Evolutionary conservation across 805 yeast species (phyloP).

Genomic region (Kuraishia ogatae): DNA sequence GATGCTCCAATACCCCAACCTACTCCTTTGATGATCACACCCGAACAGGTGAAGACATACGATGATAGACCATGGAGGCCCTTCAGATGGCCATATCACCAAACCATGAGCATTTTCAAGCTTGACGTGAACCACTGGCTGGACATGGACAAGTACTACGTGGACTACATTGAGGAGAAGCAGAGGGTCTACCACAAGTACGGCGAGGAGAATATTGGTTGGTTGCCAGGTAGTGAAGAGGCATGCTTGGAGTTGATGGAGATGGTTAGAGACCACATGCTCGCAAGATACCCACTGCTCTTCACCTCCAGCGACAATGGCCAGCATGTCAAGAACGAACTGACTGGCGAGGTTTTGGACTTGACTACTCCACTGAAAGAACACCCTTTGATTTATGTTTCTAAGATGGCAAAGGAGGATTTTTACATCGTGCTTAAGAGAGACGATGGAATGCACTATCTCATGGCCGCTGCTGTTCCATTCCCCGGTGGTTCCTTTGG

Average conservation of each 20-base stretch:
- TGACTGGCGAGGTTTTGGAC: slow-evolving; percentile 56
- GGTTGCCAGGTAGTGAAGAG: slow-evolving; percentile 57
- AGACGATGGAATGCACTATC: slow-evolving; percentile 49
- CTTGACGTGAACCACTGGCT: slow-evolving; percentile 71
- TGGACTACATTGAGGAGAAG: slow-evolving; percentile 58
- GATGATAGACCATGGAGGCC: slow-evolving; percentile 81
- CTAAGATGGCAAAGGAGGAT: slow-evolving; percentile 71
- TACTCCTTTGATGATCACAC: slow-evolving; percentile 53
- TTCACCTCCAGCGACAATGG: slow-evolving; percentile 45
- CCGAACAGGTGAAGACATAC: slow-evolving; percentile 54
- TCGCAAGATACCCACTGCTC: slow-evolving; percentile 52
- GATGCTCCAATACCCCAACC: slow-evolving; percentile 33
- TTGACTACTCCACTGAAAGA: slow-evolving; percentile 51
- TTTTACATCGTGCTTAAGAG: slow-evolving; percentile 55
- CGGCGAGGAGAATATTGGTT: slow-evolving; percentile 54
- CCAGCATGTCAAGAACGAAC: slow-evolving; percentile 44
- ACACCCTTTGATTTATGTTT: slow-evolving; percentile 53
- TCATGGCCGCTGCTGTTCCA: slow-evolving; percentile 69
- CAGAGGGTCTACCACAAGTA: slow-evolving; percentile 46
- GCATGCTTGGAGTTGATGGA: slow-evolving; percentile 59
- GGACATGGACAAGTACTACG: slow-evolving; percentile 71
- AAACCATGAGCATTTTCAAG: slow-evolving; percentile 67
- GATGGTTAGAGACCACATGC: slow-evolving; percentile 49
- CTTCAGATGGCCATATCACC: slow-evolving; percentile 74
- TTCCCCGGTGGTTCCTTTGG: slow-evolving; percentile 76